A percentile compares a stretch with the other conserved stretches of the same genome.
These are phyloP conservation scores for Cyclocybe cylindracea DNA, from an alignment of 768 basidiomycete species.

Conservation along the genomic window DNA sequence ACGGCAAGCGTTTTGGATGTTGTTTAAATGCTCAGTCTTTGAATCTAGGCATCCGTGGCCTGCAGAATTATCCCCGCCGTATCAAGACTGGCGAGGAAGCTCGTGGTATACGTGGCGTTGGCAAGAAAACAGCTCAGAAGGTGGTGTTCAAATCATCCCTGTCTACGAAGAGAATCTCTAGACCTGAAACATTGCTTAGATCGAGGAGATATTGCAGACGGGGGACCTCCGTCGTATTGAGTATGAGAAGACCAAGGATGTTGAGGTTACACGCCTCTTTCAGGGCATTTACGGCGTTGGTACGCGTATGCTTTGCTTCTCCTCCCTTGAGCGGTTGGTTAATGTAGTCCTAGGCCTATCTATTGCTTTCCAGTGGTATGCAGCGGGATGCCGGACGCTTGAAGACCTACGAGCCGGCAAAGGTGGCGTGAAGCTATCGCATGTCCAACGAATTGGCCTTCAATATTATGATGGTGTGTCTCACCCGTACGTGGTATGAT, in stretches of 20 bases:
- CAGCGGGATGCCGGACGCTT: slow-evolving; percentile 74
- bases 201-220: slow-evolving; percentile 79
- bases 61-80: slow-evolving; percentile 56
- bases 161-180: background rate
- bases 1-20: background rate
- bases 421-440: slow-evolving; percentile 58
- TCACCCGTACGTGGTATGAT: background rate
- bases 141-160: slow-evolving; percentile 24
- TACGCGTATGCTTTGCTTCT: slow-evolving; percentile 28
- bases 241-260: slow-evolving; percentile 68
- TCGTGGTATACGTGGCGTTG: slow-evolving; percentile 58
- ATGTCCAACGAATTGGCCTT: slow-evolving; percentile 68
- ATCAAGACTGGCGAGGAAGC: slow-evolving; percentile 66
- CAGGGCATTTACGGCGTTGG: slow-evolving; percentile 89
- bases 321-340: background rate
- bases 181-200: slow-evolving; percentile 42
- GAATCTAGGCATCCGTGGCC: slow-evolving; percentile 53
- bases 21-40: background rate
- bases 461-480: slow-evolving; percentile 65
- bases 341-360: slow-evolving; percentile 45
- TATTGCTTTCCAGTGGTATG: slow-evolving; percentile 74
- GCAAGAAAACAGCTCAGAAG: slow-evolving; percentile 76
- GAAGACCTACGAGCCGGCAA: slow-evolving; percentile 68
- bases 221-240: slow-evolving; percentile 69
- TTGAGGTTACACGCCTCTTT: slow-evolving; percentile 57